phyloP scores from a whole-genome alignment of 345 rosid species.

The Arabidopsis suecica region DNA sequence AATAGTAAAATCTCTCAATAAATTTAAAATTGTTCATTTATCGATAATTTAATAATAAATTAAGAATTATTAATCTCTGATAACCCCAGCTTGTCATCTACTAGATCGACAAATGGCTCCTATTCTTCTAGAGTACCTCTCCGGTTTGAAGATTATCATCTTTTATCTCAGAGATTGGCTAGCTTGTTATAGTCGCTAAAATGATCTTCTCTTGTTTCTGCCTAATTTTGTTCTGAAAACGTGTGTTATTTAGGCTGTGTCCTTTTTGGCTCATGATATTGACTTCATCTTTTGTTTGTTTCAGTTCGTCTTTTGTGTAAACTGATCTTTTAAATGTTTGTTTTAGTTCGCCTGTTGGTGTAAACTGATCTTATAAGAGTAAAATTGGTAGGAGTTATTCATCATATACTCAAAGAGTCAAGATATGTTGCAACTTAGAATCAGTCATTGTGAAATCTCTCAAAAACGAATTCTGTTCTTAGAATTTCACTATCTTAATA shows the following conservation, averaged over 20 bases:
- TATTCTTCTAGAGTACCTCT: not conserved
- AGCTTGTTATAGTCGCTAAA: not conserved
- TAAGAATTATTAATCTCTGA: not conserved
- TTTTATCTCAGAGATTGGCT: not conserved
- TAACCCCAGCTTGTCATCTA: not conserved
- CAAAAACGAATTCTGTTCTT: not conserved
- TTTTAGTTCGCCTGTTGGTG: not conserved
- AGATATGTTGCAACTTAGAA: not conserved
- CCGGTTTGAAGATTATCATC: not conserved
- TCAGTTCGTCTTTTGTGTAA: not conserved
- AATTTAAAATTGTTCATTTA: no score
- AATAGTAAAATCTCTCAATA: no score
- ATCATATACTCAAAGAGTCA: not conserved
- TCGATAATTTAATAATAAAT: no score
- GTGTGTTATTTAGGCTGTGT: not conserved
- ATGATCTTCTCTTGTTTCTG: not conserved
- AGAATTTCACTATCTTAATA: not conserved
- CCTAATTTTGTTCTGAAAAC: not conserved
- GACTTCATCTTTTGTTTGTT: not conserved
- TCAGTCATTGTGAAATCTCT: not conserved
- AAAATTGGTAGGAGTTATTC: not conserved
- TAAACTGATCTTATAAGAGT: not conserved
- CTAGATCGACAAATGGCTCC: slow-evolving; percentile 3
- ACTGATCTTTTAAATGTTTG: not conserved
- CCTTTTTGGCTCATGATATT: not conserved